Evolutionary conservation across 2,329 filamentous ascomycete species (phyloP).

Genomic region (Ophiostoma sp.): DNA sequence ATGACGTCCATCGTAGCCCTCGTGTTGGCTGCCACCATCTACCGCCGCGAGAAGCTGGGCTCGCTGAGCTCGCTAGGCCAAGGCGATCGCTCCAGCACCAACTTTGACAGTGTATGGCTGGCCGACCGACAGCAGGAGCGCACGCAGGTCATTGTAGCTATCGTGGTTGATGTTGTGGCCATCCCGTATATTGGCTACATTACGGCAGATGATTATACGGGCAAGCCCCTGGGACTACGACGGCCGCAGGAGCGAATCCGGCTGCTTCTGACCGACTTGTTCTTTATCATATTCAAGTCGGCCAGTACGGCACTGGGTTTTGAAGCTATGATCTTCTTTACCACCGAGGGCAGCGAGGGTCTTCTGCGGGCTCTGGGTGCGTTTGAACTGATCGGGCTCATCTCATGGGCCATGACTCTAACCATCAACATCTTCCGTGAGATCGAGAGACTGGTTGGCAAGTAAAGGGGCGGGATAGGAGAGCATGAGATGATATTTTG

Average conservation of each 20-base stretch:
- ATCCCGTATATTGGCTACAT: slow-evolving; percentile 89
- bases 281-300: slow-evolving; percentile 97
- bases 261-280: slow-evolving; percentile 82
- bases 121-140: slow-evolving; percentile 42
- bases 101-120: slow-evolving; percentile 17
- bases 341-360: slow-evolving; percentile 19
- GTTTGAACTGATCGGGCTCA: slow-evolving; percentile 29
- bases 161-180: slow-evolving; percentile 82
- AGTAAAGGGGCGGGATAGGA: neutral
- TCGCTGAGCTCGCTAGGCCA: neutral
- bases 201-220: slow-evolving; percentile 93
- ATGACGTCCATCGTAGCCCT: slow-evolving; percentile 77
- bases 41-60: slow-evolving; percentile 46
- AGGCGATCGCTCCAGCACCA: slow-evolving; percentile 31
- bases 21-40: slow-evolving; percentile 70
- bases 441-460: slow-evolving; percentile 28
- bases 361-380: slow-evolving; percentile 26
- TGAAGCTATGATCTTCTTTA: slow-evolving; percentile 29
- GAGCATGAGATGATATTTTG: neutral
- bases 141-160: slow-evolving; percentile 78
- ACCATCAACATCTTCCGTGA: slow-evolving; percentile 29
- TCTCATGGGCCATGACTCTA: slow-evolving; percentile 29
- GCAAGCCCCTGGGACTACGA: slow-evolving; percentile 83
- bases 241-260: slow-evolving; percentile 79
- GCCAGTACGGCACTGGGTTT: slow-evolving; percentile 74